Conservation (phyloP, 768 basidiomycete genomes). For the Termitomyces titanicus region DNA sequence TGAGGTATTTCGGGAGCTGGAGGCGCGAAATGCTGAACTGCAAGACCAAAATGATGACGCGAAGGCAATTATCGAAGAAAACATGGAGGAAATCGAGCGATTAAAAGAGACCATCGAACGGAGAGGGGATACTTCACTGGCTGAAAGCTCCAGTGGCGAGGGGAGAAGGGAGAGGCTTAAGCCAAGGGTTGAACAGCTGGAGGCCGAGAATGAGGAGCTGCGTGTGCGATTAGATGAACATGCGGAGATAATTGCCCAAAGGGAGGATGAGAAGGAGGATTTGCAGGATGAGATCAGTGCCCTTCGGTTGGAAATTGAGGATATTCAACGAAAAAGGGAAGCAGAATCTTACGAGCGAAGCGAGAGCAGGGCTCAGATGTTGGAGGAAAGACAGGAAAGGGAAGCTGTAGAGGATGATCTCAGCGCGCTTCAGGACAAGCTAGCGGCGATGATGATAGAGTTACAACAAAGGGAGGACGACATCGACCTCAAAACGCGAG, state of each 20-base stretch:
- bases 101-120: constrained; percentile 67
- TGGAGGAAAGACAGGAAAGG: constrained; percentile 70
- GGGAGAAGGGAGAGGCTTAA: constrained; percentile 40
- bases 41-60: constrained; percentile 73
- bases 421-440: constrained; percentile 68
- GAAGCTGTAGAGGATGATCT: constrained; percentile 80
- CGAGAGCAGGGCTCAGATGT: constrained; percentile 64
- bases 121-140: constrained; percentile 37
- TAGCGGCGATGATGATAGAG: constrained; percentile 79
- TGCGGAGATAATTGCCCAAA: constrained; percentile 47
- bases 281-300: constrained; percentile 62
- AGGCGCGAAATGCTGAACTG: constrained; percentile 61
- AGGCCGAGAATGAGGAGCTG: constrained; percentile 62
- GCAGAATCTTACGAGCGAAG: constrained; percentile 67
- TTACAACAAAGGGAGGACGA: constrained; percentile 87
- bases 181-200: constrained; percentile 52
- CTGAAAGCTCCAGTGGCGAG: constrained; percentile 36
- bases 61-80: constrained; percentile 70
- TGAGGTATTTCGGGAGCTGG: constrained; percentile 49
- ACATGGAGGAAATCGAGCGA: constrained; percentile 78
- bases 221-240: constrained; percentile 55
- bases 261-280: constrained; percentile 72
- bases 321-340: constrained; percentile 56
- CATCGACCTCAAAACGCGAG: constrained; percentile 69
- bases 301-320: constrained; percentile 64